These are phyloP conservation scores for Phytophthora palmivora DNA, from an alignment of 352 stramenopile genomes.

Conservation along the genomic window DNA sequence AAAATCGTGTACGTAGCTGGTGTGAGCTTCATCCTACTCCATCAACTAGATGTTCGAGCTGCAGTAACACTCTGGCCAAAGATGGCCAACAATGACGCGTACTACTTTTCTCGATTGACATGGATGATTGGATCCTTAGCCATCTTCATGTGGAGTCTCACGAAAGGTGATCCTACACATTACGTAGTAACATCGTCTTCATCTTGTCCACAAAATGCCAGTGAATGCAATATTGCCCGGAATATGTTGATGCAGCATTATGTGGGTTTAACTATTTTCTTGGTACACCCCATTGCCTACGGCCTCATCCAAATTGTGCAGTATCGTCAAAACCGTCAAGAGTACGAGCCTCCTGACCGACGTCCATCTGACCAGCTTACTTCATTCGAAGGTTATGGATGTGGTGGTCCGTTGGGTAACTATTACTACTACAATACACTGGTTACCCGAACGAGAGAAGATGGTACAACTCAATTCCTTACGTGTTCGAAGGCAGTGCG, in stretches of 20 bases:
- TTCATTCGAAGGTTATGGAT: slow-evolving; percentile 46
- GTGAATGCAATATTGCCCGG: slow-evolving; percentile 34
- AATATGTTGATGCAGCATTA: slow-evolving; percentile 40
- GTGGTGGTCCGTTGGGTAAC: slow-evolving; percentile 32
- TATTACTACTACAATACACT: slow-evolving; percentile 57
- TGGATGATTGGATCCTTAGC: slow-evolving; percentile 43
- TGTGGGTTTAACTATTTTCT: slow-evolving; percentile 33
- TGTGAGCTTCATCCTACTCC: slow-evolving; percentile 43
- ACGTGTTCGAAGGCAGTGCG: slow-evolving; percentile 44
- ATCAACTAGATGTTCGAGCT: slow-evolving; percentile 45
- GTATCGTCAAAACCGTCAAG: slow-evolving; percentile 33
- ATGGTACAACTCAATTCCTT: slow-evolving; percentile 27
- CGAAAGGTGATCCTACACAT: slow-evolving; percentile 14
- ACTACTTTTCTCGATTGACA: slow-evolving; percentile 37
- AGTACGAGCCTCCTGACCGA: slow-evolving; percentile 38
- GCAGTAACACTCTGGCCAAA: slow-evolving; percentile 47
- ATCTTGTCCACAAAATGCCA: slow-evolving; percentile 26
- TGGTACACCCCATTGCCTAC: slow-evolving; percentile 39
- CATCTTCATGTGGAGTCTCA: slow-evolving; percentile 43
- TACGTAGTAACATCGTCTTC: slow-evolving; percentile 34
- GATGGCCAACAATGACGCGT: slow-evolving; percentile 54
- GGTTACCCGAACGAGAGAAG: slow-evolving; percentile 25
- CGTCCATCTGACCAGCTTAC: slow-evolving; percentile 34
- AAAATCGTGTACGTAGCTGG: slow-evolving; percentile 46
- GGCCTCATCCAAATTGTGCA: slow-evolving; percentile 46